A percentile compares a stretch with the other conserved stretches of the same genome.
These are phyloP conservation scores for Trametes versicolor DNA, from an alignment of 1,284 basidiomycete genomes.

Conservation along the genomic window DNA sequence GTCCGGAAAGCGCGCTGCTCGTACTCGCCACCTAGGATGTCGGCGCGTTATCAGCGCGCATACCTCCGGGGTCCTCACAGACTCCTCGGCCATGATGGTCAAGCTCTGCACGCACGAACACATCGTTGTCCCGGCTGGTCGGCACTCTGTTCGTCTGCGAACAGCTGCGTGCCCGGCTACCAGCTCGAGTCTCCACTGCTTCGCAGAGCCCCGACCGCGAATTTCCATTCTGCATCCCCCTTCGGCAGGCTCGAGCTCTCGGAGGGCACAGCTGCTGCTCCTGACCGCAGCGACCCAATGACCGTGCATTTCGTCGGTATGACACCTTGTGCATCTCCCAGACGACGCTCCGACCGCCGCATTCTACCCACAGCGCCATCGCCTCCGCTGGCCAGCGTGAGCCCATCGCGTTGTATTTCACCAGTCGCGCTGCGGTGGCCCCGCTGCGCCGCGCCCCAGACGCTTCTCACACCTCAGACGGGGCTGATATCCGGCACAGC, in stretches of 20 bases:
- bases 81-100: background rate
- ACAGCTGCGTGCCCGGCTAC: slow-evolving; percentile 10
- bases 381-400: slow-evolving; percentile 4
- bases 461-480: background rate
- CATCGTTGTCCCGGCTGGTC: background rate
- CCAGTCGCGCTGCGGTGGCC: slow-evolving; percentile 12
- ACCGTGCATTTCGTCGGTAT: background rate
- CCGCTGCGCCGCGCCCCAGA: slow-evolving; percentile 2
- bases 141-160: slow-evolving; percentile 10
- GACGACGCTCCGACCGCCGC: slow-evolving; percentile 9
- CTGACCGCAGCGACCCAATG: background rate
- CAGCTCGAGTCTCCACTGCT: background rate
- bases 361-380: slow-evolving; percentile 8
- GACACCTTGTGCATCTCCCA: background rate
- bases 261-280: background rate
- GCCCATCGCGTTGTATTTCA: background rate
- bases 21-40: background rate
- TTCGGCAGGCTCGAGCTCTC: background rate
- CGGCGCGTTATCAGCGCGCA: background rate
- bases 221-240: background rate
- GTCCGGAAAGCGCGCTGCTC: slow-evolving; percentile 21
- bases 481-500: slow-evolving; percentile 18
- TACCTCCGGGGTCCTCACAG: slow-evolving; percentile 3
- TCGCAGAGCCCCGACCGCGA: background rate
- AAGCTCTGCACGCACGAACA: background rate